Evolutionary conservation across 2,329 filamentous ascomycete species (phyloP), one percentile per base, ranked within the genome.

Genomic region (Fusarium floridanum): DNA sequence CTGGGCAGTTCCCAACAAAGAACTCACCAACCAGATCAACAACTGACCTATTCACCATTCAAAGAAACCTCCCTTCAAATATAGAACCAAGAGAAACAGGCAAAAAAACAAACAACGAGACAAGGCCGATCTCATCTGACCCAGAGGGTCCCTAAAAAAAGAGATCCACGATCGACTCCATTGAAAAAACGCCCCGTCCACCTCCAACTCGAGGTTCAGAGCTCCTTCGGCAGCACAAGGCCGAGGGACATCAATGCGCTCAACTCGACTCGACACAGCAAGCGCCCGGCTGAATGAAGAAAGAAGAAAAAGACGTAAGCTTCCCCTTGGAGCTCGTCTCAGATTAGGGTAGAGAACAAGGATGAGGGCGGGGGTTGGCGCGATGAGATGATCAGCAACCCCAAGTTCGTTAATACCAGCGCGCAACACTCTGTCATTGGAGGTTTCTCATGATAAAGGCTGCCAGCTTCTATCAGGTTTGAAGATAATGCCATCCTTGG

Each of bases 401-500:
- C 65, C 68, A 66, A 34, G 72, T 60, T 75, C 60, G 69, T 65
- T 73, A 34, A 34, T 34, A 70, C 70, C 65, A 43, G 48, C 43
- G 48, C 56, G 62, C 39, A 27, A 64, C 45, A 45, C 43, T 56
- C 55, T 67, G 60, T 20, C 63, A 75, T 75, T 75, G 69, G 72
- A 67, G 36, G 39, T 41, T 64, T 45, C 29, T 29, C 48, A 39
- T 53, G 36, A 53, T 56, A 48, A 55, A 53, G 53, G 14, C 41
- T 59, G 56, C 24, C 37, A 69, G 56, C 63, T 67, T 71, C 34
- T 64, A 59, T 75, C 62, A 64, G 37, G 65, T 72, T 72, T 63
- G 59, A 66, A 74, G 43, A 45, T 48, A 59, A 65, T 53, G 39
- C 14, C 50, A 66, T 64, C 53, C 72, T 74, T 73, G 72, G 72